phyloP scores from a whole-genome alignment of 345 rosid species.

The Aquilaria sinensis region DNA sequence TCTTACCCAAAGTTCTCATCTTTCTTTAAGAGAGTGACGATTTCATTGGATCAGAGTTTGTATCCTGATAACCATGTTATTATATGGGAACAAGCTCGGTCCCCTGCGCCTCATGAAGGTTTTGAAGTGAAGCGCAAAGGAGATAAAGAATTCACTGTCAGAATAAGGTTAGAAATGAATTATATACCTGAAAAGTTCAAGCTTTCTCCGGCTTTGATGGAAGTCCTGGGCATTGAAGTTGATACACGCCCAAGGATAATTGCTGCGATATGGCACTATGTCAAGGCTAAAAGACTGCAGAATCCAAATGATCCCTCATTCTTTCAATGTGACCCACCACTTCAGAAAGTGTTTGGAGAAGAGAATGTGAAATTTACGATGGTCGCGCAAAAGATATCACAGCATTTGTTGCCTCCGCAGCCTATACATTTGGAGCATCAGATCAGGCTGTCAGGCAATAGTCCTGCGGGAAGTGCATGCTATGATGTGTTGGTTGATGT shows the following conservation, averaged over 20 bases:
- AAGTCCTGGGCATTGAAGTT: constrained; percentile 94
- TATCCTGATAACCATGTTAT: constrained; percentile 87
- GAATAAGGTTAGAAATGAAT: constrained; percentile 83
- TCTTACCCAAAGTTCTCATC: constrained; percentile 78
- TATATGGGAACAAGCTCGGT: constrained; percentile 87
- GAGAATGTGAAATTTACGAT: constrained; percentile 69
- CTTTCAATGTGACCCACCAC: constrained; percentile 82
- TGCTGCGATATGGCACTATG: constrained; percentile 99
- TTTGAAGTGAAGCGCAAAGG: constrained; percentile 98
- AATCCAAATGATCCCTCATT: constrained; percentile 80
- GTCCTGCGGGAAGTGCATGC: constrained; percentile 80
- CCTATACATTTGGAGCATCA: constrained; percentile 91
- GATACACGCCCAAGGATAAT: constrained; percentile 94
- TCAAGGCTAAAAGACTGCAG: constrained; percentile 94
- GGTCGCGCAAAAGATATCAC: constrained; percentile 89
- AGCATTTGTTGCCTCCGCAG: constrained; percentile 77
- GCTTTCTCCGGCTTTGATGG: constrained; percentile 85
- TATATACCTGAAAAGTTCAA: constrained; percentile 89
- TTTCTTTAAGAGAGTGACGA: constrained; percentile 86
- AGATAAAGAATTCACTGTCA: constrained; percentile 77
- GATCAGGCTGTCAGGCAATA: constrained; percentile 83
- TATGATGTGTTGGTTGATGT: constrained; percentile 93
- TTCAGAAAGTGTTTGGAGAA: constrained; percentile 91
- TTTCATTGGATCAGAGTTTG: constrained; percentile 83
- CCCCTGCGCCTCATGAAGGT: constrained; percentile 91